Percentiles rank a stretch among this genome's conserved stretches.
phyloP scores from a whole-genome alignment of 192 early-diverging fungal genomes.

The Rhizophagus sp. region DNA sequence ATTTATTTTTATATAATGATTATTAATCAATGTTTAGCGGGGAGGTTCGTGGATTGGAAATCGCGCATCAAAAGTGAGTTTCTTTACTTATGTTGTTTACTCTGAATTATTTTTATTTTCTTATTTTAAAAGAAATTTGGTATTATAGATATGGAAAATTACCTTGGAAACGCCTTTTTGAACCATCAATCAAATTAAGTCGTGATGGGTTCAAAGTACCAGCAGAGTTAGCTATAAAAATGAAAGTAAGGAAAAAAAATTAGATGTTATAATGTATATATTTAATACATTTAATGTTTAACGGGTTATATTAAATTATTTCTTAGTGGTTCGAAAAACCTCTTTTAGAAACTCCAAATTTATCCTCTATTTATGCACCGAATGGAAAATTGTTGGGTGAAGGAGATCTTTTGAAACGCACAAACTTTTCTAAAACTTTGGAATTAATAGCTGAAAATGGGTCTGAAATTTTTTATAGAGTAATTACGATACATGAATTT shows the following conservation, averaged over 20 bases:
- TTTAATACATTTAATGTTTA: neutral
- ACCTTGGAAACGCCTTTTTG: conserved; percentile 79
- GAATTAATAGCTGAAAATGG: conserved; percentile 64
- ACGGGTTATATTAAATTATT: neutral
- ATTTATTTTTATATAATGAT: neutral
- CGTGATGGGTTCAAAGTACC: conserved; percentile 73
- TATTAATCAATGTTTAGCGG: conserved; percentile 51
- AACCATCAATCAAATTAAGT: conserved; percentile 72
- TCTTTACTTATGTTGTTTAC: neutral
- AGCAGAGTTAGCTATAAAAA: conserved; percentile 40
- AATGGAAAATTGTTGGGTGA: conserved; percentile 65
- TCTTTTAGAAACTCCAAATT: conserved; percentile 37
- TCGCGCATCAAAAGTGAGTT: conserved; percentile 66
- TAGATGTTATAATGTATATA: neutral
- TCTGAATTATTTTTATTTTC: neutral
- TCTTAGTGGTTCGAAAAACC: conserved; percentile 22
- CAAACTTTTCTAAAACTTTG: conserved; percentile 60
- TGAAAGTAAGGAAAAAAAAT: conserved; percentile 23
- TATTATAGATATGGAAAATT: conserved; percentile 69
- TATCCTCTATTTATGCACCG: conserved; percentile 65
- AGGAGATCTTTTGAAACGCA: conserved; percentile 68
- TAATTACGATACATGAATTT: neutral
- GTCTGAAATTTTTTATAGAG: conserved; percentile 58
- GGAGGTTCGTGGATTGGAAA: conserved; percentile 84
- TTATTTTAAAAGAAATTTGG: neutral